Conservation (phyloP, 2,329 filamentous ascomycete genomes). For the Stagonosporopsis cucurbitacearum region DNA sequence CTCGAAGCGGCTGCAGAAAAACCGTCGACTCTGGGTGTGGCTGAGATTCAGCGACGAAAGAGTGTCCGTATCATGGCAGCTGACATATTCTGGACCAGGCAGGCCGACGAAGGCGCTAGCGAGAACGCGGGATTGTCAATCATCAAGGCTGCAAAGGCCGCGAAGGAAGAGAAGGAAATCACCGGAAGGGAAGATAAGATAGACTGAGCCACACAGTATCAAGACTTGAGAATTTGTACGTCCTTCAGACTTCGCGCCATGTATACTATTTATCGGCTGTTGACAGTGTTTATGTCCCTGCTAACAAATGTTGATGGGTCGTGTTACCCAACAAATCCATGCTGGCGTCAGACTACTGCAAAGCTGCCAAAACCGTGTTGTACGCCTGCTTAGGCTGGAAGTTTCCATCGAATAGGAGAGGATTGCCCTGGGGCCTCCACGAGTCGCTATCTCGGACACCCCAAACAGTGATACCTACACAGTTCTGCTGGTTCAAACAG, state of each 20-base stretch:
- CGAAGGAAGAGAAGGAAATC: constrained; percentile 23
- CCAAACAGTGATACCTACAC: constrained; percentile 73
- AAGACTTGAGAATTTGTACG: background rate
- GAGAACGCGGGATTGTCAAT: constrained; percentile 29
- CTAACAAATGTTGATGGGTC: background rate
- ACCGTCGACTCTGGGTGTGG: constrained; percentile 25
- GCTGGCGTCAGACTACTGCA: constrained; percentile 19
- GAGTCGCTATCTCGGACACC: constrained; percentile 56
- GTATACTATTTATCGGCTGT: background rate
- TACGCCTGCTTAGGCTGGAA: constrained; percentile 54
- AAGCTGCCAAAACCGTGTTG: constrained; percentile 40
- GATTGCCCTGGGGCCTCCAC: constrained; percentile 53
- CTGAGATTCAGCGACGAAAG: constrained; percentile 40
- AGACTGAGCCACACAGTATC: constrained; percentile 1
- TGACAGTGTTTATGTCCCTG: background rate
- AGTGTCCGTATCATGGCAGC: constrained; percentile 39
- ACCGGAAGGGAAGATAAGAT: constrained; percentile 20
- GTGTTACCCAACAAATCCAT: background rate
- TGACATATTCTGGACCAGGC: constrained; percentile 42
- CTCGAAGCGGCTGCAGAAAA: constrained; percentile 30
- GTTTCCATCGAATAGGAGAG: constrained; percentile 54
- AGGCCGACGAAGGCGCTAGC: constrained; percentile 37
- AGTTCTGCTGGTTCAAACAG: constrained; percentile 66
- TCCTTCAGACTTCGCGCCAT: background rate
- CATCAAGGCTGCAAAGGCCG: constrained; percentile 35